phyloP scores from a whole-genome alignment of 2,329 filamentous ascomycete genomes.

The Stemphylium vesicarium region DNA sequence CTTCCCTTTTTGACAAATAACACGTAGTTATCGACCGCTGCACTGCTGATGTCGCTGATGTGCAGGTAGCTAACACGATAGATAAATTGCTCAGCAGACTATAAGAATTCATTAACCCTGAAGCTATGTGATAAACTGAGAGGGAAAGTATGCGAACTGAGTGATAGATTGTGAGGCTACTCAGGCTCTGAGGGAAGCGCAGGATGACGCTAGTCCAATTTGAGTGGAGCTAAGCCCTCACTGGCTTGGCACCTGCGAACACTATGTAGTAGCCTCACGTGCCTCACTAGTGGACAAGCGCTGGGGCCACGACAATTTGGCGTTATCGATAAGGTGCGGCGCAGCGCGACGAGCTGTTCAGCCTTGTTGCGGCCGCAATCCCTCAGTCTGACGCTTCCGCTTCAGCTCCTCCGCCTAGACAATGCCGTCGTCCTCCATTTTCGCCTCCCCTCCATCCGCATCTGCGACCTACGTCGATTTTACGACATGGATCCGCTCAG shows the following conservation, averaged over 20 bases:
- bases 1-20: no score
- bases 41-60: neutral
- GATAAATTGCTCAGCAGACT: neutral
- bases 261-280: neutral
- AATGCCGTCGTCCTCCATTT: neutral
- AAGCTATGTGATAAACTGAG: no score
- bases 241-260: no score
- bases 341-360: conserved; percentile 1
- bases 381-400: neutral
- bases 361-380: conserved; percentile 1
- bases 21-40: no score
- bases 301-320: neutral
- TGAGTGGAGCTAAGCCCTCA: no score
- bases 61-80: neutral
- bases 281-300: neutral
- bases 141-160: no score
- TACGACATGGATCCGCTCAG: conserved; percentile 33
- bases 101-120: neutral
- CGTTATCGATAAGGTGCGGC: conserved; percentile 1
- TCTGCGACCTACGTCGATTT: neutral
- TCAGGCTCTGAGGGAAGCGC: no score
- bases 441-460: neutral
- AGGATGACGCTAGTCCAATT: no score
- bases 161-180: no score
- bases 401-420: neutral